Base-by-base conservation (phyloP, 2,329 filamentous ascomycete species). In the Stagonosporopsis vannaccii region DNA sequence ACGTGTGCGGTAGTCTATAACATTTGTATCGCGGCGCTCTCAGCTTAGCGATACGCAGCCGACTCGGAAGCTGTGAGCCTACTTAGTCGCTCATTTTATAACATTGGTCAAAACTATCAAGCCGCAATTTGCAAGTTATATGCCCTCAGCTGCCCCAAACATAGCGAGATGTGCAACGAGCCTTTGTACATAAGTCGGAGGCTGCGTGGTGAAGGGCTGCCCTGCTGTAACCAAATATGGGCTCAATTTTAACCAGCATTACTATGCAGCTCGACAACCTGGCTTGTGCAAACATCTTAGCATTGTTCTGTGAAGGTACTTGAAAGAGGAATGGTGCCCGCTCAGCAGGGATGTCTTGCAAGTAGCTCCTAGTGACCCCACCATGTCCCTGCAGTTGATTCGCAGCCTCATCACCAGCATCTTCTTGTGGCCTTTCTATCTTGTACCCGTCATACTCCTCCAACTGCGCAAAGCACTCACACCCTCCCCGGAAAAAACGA, bases 361-460 rank as follows among this genome's bases (percentile, higher is more conserved):
- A 17, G 54, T 36, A 28, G 54, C 46, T 50, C 41, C 36, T 50
- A 33, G 44, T 45, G 41, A 47, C 56, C 56, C 56, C 56, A 58
- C 56, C 56, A 54, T 47, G 56, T 36, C 42, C 42, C 41, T 58
- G 50, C 50, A 54, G 43, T 20, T 58, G 48, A 58, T 58, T 52
- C 41, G 56, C 46, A 54, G 56, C 56, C 28, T 44, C 42, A 41
- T 58, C 35, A 23, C 41, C 41, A 54, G 23, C 50, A 35, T 47
- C 45, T 51, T 55, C 25, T 22, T 42, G 50, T 47, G 46, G 19
- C 51, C 42, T 28, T 13, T 41, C 37, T 23, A 30, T 25, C 36
- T 54, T 51, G 41, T 51, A 26, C 42, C 20, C 51, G 41, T 50
- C 28, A 51, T 51, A 43, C 35, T 51, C 36, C 3, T 30, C 36